phyloP scores from a whole-genome alignment of 2,329 filamentous ascomycete genomes.

The Stromatinia cepivora region DNA sequence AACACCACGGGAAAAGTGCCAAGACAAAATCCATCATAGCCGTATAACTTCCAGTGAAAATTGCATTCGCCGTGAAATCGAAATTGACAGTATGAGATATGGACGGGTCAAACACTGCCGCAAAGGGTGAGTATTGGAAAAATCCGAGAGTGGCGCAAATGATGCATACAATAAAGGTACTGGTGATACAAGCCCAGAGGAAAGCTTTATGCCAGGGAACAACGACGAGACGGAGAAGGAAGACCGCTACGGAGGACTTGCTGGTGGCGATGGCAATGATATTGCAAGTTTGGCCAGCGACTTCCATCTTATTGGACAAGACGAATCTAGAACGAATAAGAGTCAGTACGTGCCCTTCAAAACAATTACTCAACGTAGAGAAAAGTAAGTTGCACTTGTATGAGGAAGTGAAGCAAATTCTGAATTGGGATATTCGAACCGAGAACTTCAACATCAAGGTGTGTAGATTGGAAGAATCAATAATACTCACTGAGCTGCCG shows the following conservation, averaged over 20 bases:
- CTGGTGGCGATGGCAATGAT: constrained; percentile 11
- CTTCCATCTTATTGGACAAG: constrained; percentile 18
- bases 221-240: constrained; percentile 15
- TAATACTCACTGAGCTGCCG: background rate
- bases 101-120: constrained; percentile 11
- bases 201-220: constrained; percentile 18
- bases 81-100: constrained; percentile 9
- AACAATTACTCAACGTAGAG: too few relatives aligned
- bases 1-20: constrained; percentile 20
- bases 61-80: constrained; percentile 11
- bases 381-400: too few relatives aligned
- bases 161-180: background rate
- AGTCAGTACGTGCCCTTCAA: background rate
- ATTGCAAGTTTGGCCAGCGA: constrained; percentile 18
- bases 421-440: too few relatives aligned
- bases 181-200: background rate
- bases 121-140: background rate
- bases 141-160: constrained; percentile 1
- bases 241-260: constrained; percentile 18
- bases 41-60: constrained; percentile 2
- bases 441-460: too few relatives aligned
- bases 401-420: too few relatives aligned
- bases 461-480: background rate
- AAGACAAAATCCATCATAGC: constrained; percentile 14
- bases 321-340: constrained; percentile 3